phyloP scores from a whole-genome alignment of 441 rosid genomes.

The Aleurites moluccanus region DNA sequence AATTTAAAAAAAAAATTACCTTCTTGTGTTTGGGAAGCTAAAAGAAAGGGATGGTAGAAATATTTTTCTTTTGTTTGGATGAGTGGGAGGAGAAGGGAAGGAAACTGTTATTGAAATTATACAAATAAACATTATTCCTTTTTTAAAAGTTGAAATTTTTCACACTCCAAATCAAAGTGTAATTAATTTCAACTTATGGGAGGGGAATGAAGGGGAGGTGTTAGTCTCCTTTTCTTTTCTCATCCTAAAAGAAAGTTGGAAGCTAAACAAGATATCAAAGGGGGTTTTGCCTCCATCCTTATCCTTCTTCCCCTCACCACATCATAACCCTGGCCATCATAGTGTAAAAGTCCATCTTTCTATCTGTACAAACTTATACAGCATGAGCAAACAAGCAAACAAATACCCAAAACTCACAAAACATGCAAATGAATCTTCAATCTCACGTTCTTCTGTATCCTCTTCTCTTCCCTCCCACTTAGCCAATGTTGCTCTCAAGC shows the following conservation, averaged over 20 bases:
- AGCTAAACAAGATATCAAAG: not conserved
- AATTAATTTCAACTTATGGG: not conserved
- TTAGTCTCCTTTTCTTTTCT: not conserved
- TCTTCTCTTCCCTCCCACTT: slow-evolving; percentile 57
- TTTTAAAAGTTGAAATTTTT: not conserved
- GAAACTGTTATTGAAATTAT: too few species aligned
- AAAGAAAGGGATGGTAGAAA: not conserved
- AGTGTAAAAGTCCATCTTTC: not conserved
- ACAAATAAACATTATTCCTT: not conserved
- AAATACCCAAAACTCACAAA: slow-evolving; percentile 40
- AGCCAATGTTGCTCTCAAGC: slow-evolving; percentile 79
- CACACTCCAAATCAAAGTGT: too few species aligned
- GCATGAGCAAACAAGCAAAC: slow-evolving; percentile 50
- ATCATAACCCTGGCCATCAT: not conserved
- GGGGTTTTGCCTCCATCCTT: not conserved
- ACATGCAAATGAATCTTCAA: slow-evolving; percentile 23
- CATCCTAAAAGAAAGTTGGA: not conserved
- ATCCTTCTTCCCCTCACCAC: not conserved
- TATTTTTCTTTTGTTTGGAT: not conserved
- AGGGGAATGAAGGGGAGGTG: not conserved
- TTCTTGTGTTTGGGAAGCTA: not conserved
- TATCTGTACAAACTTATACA: not conserved
- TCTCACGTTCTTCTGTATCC: slow-evolving; percentile 26
- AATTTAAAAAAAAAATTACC: too few species aligned
- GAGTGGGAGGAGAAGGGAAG: not conserved